phyloP scores from a whole-genome alignment of 768 basidiomycete species.

The Paxillus rubicundulus region DNA sequence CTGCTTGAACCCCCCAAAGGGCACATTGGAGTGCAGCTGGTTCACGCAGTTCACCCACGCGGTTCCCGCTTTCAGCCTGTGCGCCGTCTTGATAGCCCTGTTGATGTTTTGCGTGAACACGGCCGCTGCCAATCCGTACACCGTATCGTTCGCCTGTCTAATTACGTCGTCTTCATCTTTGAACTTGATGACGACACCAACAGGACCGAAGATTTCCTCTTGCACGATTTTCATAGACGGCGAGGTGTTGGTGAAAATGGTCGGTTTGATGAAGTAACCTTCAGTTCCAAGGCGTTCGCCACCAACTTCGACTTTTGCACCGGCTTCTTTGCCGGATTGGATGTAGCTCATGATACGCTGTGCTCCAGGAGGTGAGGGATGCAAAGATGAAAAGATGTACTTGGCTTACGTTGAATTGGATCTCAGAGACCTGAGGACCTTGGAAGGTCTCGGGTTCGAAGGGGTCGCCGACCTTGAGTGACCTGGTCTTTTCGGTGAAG shows the following conservation, averaged over 20 bases:
- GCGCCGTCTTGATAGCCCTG: constrained; percentile 68
- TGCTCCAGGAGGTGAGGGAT: not conserved
- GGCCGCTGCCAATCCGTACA: constrained; percentile 84
- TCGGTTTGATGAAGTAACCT: constrained; percentile 73
- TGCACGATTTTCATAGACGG: constrained; percentile 72
- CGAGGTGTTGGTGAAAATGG: constrained; percentile 66
- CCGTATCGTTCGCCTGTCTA: constrained; percentile 77
- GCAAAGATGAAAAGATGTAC: not conserved
- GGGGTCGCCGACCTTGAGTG: constrained; percentile 68
- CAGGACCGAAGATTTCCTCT: constrained; percentile 82
- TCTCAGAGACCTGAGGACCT: constrained; percentile 77
- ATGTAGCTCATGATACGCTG: constrained; percentile 81
- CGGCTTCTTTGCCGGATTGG: constrained; percentile 65
- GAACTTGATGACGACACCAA: constrained; percentile 75
- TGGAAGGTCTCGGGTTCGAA: constrained; percentile 60
- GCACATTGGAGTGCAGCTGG: constrained; percentile 40
- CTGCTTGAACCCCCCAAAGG: constrained; percentile 87
- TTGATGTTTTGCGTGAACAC: constrained; percentile 82
- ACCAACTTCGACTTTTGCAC: constrained; percentile 64
- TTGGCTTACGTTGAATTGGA: constrained; percentile 63
- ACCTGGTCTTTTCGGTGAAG: constrained; percentile 54
- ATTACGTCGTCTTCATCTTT: constrained; percentile 65
- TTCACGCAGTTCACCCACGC: constrained; percentile 55
- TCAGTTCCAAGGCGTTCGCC: constrained; percentile 57
- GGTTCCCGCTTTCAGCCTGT: constrained; percentile 78